Evolutionary conservation across 805 yeast species (phyloP).

Genomic region (Maudiozyma serrabonitensis): DNA sequence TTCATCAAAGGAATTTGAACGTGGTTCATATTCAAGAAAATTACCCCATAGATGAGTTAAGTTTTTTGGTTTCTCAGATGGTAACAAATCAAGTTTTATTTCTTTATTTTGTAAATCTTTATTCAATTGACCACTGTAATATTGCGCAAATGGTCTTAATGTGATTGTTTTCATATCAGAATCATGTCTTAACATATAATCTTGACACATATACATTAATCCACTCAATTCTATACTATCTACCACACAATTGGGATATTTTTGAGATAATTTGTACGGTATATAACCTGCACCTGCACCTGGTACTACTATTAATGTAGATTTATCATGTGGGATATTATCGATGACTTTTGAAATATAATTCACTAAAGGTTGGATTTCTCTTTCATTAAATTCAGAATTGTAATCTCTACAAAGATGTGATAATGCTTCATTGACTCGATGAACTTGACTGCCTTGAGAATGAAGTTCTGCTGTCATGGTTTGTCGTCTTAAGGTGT

Average conservation of each 20-base stretch:
- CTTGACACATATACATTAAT: constrained; percentile 63
- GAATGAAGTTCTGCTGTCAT: too few relatives aligned
- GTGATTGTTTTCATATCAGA: constrained; percentile 5
- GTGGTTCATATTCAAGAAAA: constrained; percentile 44
- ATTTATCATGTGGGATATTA: constrained; percentile 17
- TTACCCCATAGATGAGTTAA: constrained; percentile 48
- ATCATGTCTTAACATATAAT: constrained; percentile 33
- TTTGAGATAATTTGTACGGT: constrained; percentile 47
- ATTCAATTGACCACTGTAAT: constrained; percentile 54
- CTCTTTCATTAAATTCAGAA: constrained; percentile 32
- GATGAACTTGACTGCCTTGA: not conserved
- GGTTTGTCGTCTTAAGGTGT: not conserved
- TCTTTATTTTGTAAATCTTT: constrained; percentile 41
- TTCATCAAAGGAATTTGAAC: constrained; percentile 31
- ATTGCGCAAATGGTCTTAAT: constrained; percentile 48
- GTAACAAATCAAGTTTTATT: constrained; percentile 3
- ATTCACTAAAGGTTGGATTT: constrained; percentile 42
- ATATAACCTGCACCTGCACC: constrained; percentile 83
- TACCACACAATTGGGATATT: constrained; percentile 38
- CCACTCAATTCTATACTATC: constrained; percentile 71
- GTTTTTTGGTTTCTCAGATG: constrained; percentile 35
- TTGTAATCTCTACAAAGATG: constrained; percentile 81
- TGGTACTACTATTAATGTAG: constrained; percentile 58
- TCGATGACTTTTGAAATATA: constrained; percentile 41
- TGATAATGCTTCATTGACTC: constrained; percentile 60